Evolutionary conservation across 1,284 basidiomycete genomes (phyloP), one percentile per base, ranked within the genome.

Genomic region (Ustilago bromivora): DNA sequence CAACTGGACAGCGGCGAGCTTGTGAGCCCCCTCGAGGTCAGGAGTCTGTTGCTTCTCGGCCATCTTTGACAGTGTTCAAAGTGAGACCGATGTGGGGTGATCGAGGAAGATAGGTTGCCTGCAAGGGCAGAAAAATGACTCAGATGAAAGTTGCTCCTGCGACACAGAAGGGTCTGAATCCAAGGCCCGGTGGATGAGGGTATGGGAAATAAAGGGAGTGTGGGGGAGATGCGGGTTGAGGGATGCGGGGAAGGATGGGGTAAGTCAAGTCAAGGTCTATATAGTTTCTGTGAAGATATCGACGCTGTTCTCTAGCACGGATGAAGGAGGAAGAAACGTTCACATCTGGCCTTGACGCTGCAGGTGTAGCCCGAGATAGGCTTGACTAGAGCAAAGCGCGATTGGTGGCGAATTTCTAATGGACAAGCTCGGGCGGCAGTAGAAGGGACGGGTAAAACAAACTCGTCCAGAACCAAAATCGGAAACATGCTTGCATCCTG

Each of bases 1-100:
- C 17, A 68, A 75, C 54, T 71, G 60, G 72, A 75, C 68, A 35
- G 57, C 47, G 11, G 57, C 60, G 47, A 75, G 72, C 64, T 71
- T 75, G 57, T 67, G 56, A 28, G 56, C 72, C 13, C 61, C 61
- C 47, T 66, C 67, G 34, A 73, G 64, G 36, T 73, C 71, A 40
- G 65, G 60, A 13, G 58, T 67, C 31, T 60, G 52, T 10, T 58
- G 57, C 57, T 68, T 73, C 34, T 72, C 70, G 23, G 70, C 56
- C 71, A 73, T 73, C n/a, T 40, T 67, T 49, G 40, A 12, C 10
- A 49, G 38, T 40, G 38, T 10, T 10, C 38, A 49, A 23, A 13
- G 6, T 9, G n/a, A 32, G 23, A 4, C 31, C 6, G 49, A 10
- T 51, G 49, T 51, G 49, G 49, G 28, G 49, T 28, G 47, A 47